Evolutionary conservation across 306 rosid species (phyloP).

Genomic region (Luffa aegyptiaca): DNA sequence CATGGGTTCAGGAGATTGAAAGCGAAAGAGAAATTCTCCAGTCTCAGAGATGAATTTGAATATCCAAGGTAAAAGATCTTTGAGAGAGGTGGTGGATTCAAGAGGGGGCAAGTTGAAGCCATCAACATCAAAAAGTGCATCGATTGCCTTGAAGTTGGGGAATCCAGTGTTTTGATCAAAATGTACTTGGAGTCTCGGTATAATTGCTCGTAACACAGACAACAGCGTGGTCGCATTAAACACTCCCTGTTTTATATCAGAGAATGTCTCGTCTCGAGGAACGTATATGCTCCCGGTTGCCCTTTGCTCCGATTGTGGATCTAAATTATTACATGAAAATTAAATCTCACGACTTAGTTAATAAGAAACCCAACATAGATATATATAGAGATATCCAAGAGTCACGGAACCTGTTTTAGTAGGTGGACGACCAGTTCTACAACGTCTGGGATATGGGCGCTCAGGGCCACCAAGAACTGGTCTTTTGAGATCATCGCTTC

Average conservation of each 20-base stretch:
- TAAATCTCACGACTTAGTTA: no score
- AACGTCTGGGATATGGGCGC: conserved; percentile 20
- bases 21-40: conserved; percentile 20
- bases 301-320: conserved; percentile 27
- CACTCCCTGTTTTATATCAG: conserved; percentile 19
- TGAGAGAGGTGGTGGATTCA: conserved; percentile 4
- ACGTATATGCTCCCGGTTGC: conserved; percentile 14
- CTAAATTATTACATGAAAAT: conserved; percentile 5
- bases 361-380: no score
- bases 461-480: conserved; percentile 19
- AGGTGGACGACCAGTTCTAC: conserved; percentile 25
- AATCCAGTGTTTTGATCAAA: conserved; percentile 14
- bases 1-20: conserved; percentile 25
- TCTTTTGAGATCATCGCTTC: conserved; percentile 11
- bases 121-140: conserved; percentile 26
- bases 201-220: conserved; percentile 17
- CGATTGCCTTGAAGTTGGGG: conserved; percentile 29
- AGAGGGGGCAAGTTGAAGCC: conserved; percentile 17
- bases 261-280: conserved; percentile 37
- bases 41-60: conserved; percentile 18
- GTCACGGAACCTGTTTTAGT: conserved; percentile 1
- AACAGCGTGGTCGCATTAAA: conserved; percentile 15
- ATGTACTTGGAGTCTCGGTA: conserved; percentile 16
- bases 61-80: conserved; percentile 20
- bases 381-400: neutral